A percentile compares a stretch with the other conserved stretches of the same genome.
phyloP scores from a whole-genome alignment of 1,284 basidiomycete genomes.

The Trichosporon asahii region DNA sequence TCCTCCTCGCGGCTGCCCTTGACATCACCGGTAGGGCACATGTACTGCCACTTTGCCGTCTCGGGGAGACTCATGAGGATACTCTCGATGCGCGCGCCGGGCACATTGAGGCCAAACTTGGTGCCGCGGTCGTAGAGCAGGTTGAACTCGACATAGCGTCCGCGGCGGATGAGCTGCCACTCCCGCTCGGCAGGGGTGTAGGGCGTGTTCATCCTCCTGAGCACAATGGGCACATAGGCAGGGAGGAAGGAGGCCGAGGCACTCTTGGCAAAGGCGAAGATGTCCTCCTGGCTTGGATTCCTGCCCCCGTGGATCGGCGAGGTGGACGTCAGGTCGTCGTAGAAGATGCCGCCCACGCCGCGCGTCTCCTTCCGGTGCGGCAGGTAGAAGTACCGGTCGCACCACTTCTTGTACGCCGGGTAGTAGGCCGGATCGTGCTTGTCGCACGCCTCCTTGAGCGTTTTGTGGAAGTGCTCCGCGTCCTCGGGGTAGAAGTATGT shows the following conservation, averaged over 20 bases:
- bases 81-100: slow-evolving; percentile 86
- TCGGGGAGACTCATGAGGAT: slow-evolving; percentile 88
- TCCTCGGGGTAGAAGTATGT: slow-evolving; percentile 88
- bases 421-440: slow-evolving; percentile 68
- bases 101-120: slow-evolving; percentile 80
- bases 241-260: slow-evolving; percentile 78
- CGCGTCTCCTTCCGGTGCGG: slow-evolving; percentile 86
- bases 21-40: slow-evolving; percentile 68
- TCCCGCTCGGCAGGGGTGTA: slow-evolving; percentile 65
- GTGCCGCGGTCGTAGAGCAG: slow-evolving; percentile 71
- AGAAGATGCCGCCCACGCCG: slow-evolving; percentile 94
- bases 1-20: slow-evolving; percentile 69
- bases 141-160: slow-evolving; percentile 93
- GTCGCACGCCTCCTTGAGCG: slow-evolving; percentile 74
- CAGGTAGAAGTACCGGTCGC: slow-evolving; percentile 95
- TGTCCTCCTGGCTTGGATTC: slow-evolving; percentile 58
- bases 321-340: slow-evolving; percentile 71
- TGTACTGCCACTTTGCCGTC: slow-evolving; percentile 90
- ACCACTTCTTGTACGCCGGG: slow-evolving; percentile 87
- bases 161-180: slow-evolving; percentile 86
- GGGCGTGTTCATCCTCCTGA: slow-evolving; percentile 57
- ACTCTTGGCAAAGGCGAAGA: slow-evolving; percentile 66
- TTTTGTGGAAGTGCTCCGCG: slow-evolving; percentile 78
- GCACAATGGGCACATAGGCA: slow-evolving; percentile 79
- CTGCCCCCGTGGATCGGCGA: slow-evolving; percentile 37